Evolutionary conservation across 2,329 filamentous ascomycete species (phyloP).

Genomic region (Hymenoscyphus repandus): DNA sequence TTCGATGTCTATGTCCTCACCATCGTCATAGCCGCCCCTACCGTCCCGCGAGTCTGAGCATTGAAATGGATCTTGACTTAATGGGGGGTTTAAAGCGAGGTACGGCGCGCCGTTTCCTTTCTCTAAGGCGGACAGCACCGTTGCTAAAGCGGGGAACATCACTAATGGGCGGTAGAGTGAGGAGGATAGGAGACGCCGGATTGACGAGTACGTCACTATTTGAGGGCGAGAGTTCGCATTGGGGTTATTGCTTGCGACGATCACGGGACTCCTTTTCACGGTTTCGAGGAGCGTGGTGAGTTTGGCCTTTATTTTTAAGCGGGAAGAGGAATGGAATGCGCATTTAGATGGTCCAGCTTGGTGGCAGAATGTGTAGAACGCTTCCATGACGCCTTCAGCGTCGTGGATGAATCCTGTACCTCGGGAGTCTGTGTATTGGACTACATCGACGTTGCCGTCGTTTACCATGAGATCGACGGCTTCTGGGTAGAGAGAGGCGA

Average conservation of each 20-base stretch:
- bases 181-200: conserved; percentile 24
- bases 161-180: conserved; percentile 28
- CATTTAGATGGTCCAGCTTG: conserved; percentile 30
- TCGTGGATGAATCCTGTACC: conserved; percentile 39
- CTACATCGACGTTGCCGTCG: conserved; percentile 23
- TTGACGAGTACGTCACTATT: conserved; percentile 27
- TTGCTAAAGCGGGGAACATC: conserved; percentile 27
- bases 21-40: neutral
- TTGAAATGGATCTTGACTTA: conserved; percentile 10
- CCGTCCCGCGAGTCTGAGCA: conserved; percentile 6
- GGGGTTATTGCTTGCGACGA: conserved; percentile 15
- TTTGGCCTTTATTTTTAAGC: conserved; percentile 17
- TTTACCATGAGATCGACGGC: conserved; percentile 37
- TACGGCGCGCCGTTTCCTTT: conserved; percentile 40
- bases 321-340: conserved; percentile 16
- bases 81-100: conserved; percentile 8
- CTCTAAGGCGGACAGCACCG: conserved; percentile 25
- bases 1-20: conserved; percentile 14
- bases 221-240: conserved; percentile 13
- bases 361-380: conserved; percentile 26
- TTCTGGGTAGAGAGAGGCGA: conserved; percentile 39
- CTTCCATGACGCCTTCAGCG: conserved; percentile 23
- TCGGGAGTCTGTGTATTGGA: conserved; percentile 24
- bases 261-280: conserved; percentile 33
- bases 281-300: conserved; percentile 34